A percentile compares a stretch with the other conserved stretches of the same genome.
phyloP scores from a whole-genome alignment of 306 rosid genomes.

The Bauhinia variegata region DNA sequence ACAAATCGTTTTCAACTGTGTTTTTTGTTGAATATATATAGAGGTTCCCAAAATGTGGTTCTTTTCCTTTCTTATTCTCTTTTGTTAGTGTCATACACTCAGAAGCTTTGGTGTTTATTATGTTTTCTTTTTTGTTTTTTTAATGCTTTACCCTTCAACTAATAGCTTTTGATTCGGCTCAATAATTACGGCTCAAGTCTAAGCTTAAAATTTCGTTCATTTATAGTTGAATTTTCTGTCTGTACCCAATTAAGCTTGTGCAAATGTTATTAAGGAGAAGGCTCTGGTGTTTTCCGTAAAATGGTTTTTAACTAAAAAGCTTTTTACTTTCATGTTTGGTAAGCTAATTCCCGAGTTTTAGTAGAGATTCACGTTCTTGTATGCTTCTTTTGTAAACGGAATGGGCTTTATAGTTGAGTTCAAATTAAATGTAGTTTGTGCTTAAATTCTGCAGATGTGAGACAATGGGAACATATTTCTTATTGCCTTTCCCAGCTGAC shows the following conservation, averaged over 20 bases:
- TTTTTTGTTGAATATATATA: constrained; percentile 10
- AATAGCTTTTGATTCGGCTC: constrained; percentile 2
- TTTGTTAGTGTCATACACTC: background rate
- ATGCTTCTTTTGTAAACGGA: background rate
- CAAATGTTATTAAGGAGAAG: background rate
- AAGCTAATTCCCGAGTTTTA: background rate
- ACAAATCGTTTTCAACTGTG: background rate
- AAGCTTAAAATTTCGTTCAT: background rate
- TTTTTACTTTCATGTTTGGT: background rate
- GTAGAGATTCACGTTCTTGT: background rate
- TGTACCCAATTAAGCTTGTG: background rate
- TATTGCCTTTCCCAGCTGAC: constrained; percentile 96
- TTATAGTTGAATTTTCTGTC: constrained; percentile 1
- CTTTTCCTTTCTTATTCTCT: background rate
- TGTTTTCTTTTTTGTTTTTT: too few relatives aligned
- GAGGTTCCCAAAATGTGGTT: background rate
- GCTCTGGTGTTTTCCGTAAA: background rate
- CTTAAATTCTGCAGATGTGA: constrained; percentile 56
- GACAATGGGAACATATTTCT: constrained; percentile 85
- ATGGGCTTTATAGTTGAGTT: constrained; percentile 18
- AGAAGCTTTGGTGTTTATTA: too few relatives aligned
- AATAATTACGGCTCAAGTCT: background rate
- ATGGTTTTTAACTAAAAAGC: background rate
- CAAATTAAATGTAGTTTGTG: constrained; percentile 14
- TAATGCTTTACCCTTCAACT: background rate